Base-by-base conservation (phyloP, 441 rosid genomes). In the Adansonia gregorii region DNA sequence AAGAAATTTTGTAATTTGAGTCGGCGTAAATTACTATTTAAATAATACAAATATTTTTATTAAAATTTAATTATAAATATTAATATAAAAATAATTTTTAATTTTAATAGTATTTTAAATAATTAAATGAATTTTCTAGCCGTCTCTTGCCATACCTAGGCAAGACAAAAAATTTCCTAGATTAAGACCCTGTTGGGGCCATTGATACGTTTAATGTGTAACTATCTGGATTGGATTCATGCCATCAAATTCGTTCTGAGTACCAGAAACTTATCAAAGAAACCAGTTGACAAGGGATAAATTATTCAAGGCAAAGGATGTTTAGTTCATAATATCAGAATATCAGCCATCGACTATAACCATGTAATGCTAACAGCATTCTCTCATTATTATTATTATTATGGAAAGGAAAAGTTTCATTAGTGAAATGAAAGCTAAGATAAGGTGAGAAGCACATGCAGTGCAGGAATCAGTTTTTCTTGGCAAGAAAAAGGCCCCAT, bases 401-500 rank as follows among this genome's bases (percentile, higher is more conserved):
- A 27, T 27, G 35, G 1, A 19, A 27, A 60, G 22, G 39, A 39
- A 24, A 60, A 60, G 2, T 1, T 11, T 1, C 3, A 49, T 22
- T 49, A 15, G 68, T 35, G 72, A 46, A 67, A 67, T 2, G 27
- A 24, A 48, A 68, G 24, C 4, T 6, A 59, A 22, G 58, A 45
- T 59, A 46, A 7, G 49, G 39, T 45, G 61, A 24, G 74, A 59
- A 39, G 6, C 48, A 2, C 35, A 27, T 27, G 35, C 35, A 27
- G 35, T 27, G 35, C 35, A 14, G 11, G 68, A 52, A 72, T 86
- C 83, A 91, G 82, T 85, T 68, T 20, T 77, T 81, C 83, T 85
- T 83, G 73, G 99, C 98, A n/a, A 93, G 66, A 88, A 97, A 94
- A 69, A 97, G 86, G 24, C 98, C 97, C 99, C 99, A 97, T 58